Evolutionary conservation across 345 rosid species (phyloP).

Genomic region (Luvunga scandens): DNA sequence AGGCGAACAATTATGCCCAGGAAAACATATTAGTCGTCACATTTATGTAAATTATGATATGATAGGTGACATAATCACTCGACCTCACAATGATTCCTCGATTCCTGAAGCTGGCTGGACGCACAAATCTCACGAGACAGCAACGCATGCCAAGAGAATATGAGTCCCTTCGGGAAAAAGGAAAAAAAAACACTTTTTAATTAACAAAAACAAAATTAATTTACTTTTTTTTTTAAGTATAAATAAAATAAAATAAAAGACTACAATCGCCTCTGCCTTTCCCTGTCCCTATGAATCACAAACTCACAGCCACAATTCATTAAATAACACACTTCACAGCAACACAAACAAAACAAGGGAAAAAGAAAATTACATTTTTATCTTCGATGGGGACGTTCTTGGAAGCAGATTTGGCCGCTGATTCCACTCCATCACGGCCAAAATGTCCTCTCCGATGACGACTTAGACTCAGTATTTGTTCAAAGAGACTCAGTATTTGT

Average conservation of each 20-base stretch:
- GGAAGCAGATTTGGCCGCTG: not conserved
- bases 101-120: not conserved
- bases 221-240: not conserved
- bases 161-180: not conserved
- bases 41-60: not conserved
- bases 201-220: not conserved
- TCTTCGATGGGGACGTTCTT: slow-evolving; percentile 8
- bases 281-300: not conserved
- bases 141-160: not conserved
- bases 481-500: not conserved
- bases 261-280: not conserved
- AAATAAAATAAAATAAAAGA: not conserved
- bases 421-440: slow-evolving; percentile 8
- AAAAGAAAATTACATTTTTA: not conserved
- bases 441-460: slow-evolving; percentile 4
- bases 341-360: not conserved
- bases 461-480: not conserved
- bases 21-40: too few relatives aligned
- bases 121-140: not conserved
- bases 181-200: not conserved
- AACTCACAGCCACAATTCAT: not conserved
- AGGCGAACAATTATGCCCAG: too few relatives aligned
- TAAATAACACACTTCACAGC: not conserved
- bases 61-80: not conserved
- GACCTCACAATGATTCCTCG: not conserved